Evolutionary conservation across 495 filamentous ascomycete species (phyloP).

Genomic region (Pseudoneurospora amorphoporcata): DNA sequence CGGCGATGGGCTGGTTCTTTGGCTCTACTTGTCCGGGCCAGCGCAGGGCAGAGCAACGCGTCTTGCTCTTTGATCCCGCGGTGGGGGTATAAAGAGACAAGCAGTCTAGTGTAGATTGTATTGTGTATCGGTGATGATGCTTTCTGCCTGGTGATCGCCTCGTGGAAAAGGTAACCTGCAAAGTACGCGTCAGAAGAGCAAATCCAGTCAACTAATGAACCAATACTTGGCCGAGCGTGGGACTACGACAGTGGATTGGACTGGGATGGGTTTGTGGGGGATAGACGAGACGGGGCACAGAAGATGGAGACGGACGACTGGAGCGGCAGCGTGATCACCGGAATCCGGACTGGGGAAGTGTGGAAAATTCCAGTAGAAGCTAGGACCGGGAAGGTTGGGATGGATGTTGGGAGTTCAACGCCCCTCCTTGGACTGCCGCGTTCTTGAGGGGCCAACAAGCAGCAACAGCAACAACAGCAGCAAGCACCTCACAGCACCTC

Average conservation of each 20-base stretch:
- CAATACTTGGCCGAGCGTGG: not conserved
- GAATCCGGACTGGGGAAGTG: not conserved
- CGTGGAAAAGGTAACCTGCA: slow-evolving; percentile 22
- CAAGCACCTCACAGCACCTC: not conserved
- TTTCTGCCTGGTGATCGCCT: slow-evolving; percentile 5
- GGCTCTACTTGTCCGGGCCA: slow-evolving; percentile 4
- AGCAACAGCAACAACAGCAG: not conserved
- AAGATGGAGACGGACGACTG: not conserved
- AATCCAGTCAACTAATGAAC: not conserved
- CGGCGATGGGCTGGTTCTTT: slow-evolving; percentile 17
- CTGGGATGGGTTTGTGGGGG: not conserved
- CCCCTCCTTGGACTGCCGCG: not conserved
- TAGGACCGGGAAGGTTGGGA: not conserved
- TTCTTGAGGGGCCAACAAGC: not conserved
- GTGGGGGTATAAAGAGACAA: not conserved
- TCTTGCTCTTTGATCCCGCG: slow-evolving; percentile 7
- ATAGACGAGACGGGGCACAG: not conserved
- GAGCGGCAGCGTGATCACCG: not conserved
- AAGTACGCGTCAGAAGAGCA: slow-evolving; percentile 27
- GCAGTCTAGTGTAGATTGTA: not conserved
- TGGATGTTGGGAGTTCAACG: not conserved
- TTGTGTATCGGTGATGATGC: not conserved
- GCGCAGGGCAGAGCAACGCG: slow-evolving; percentile 11
- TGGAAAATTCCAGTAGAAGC: not conserved
- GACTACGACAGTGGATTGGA: not conserved